These are phyloP conservation scores for Naganishia sp. DNA, from an alignment of 1,284 basidiomycete genomes.

Conservation along the genomic window DNA sequence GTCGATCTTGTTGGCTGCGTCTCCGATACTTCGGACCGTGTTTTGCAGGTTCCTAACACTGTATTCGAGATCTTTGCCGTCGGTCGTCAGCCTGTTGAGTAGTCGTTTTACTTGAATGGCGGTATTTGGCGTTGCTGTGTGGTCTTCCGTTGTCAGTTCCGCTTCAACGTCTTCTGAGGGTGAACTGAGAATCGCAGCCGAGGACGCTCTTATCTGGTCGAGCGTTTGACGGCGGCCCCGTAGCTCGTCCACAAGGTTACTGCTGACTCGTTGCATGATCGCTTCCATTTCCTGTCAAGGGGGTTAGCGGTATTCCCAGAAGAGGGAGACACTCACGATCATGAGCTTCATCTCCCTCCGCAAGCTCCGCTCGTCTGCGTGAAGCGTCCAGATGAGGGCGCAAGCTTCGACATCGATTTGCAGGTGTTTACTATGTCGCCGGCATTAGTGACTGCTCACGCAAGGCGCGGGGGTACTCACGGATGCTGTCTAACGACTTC, in stretches of 20 bases:
- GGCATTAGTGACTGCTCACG: neutral
- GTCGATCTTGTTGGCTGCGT: slow-evolving; percentile 21
- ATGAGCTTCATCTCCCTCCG: slow-evolving; percentile 7
- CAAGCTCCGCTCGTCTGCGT: neutral
- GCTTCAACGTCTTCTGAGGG: slow-evolving; percentile 1
- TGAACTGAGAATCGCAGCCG: neutral
- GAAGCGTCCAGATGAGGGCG: slow-evolving; percentile 5
- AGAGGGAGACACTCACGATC: neutral
- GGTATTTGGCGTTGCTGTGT: slow-evolving; percentile 7
- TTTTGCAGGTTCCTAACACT: slow-evolving; percentile 24
- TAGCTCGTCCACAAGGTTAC: slow-evolving; percentile 1
- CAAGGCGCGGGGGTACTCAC: neutral
- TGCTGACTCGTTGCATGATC: slow-evolving; percentile 20
- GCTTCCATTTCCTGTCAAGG: slow-evolving; percentile 12
- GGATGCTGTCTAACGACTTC: slow-evolving; percentile 16
- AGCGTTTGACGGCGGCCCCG: neutral
- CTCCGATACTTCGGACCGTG: slow-evolving; percentile 19
- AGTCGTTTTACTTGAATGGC: slow-evolving; percentile 7
- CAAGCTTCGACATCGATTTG: slow-evolving; percentile 10
- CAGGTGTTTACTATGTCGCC: slow-evolving; percentile 8
- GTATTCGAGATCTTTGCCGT: slow-evolving; percentile 16
- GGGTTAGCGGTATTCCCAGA: neutral
- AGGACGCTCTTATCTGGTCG: slow-evolving; percentile 7
- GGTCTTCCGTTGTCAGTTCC: neutral
- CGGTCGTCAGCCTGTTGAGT: slow-evolving; percentile 14